Evolutionary conservation across 139 green algal species (phyloP).

Genomic region (Chlorella vulgaris): DNA sequence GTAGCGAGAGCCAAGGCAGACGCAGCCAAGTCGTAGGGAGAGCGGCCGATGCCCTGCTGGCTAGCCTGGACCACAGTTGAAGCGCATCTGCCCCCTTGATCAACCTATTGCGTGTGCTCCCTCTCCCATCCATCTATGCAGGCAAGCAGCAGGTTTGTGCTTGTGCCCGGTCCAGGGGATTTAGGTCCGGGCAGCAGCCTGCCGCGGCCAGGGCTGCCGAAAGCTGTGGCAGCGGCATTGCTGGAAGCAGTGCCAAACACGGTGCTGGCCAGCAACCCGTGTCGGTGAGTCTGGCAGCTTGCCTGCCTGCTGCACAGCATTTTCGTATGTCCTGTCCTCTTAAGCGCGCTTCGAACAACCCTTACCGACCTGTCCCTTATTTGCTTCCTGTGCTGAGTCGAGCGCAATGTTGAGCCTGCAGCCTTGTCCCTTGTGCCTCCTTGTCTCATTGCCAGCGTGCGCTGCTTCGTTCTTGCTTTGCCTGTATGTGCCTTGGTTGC

Average conservation of each 20-base stretch:
- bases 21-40: no score
- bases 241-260: conserved; percentile 58
- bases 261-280: conserved; percentile 84
- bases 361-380: no score
- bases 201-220: conserved; percentile 74
- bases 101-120: background rate
- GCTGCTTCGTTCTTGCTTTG: background rate
- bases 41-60: background rate
- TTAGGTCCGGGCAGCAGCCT: conserved; percentile 65
- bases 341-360: no score
- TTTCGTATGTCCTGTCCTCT: no score
- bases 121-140: conserved; percentile 3
- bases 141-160: conserved; percentile 73
- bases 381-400: no score
- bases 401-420: no score
- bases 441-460: no score
- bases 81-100: background rate
- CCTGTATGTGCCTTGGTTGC: background rate
- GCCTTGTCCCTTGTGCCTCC: no score
- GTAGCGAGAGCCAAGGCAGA: no score
- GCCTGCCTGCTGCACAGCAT: background rate
- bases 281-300: conserved; percentile 42
- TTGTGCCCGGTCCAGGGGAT: conserved; percentile 87
- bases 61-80: background rate
- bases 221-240: conserved; percentile 60